A percentile compares a stretch with the other conserved stretches of the same genome.
Evolutionary conservation across 2,329 filamentous ascomycete genomes (phyloP).

Genomic region (Corinectria fuckeliana): DNA sequence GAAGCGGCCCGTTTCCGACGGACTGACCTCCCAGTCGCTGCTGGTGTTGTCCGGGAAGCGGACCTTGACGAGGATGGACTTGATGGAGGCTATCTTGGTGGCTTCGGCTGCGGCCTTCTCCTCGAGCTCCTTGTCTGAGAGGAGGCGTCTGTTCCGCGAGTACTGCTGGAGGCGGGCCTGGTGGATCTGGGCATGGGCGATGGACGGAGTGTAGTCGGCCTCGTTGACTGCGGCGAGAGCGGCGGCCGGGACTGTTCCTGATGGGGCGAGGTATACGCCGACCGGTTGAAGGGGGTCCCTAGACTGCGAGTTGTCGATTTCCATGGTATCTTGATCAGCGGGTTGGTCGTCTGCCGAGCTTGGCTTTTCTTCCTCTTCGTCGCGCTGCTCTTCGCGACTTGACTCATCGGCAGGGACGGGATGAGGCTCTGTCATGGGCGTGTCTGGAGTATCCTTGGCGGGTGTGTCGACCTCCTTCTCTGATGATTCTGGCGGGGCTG

Average conservation of each 20-base stretch:
- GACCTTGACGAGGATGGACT: slow-evolving; percentile 76
- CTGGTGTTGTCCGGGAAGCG: slow-evolving; percentile 88
- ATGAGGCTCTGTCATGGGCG: slow-evolving; percentile 32
- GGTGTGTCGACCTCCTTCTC: slow-evolving; percentile 18
- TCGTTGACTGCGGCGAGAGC: slow-evolving; percentile 72
- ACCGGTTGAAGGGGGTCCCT: slow-evolving; percentile 58
- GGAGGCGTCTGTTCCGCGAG: slow-evolving; percentile 76
- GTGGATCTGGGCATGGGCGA: slow-evolving; percentile 77
- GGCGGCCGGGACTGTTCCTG: slow-evolving; percentile 75
- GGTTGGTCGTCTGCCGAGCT: slow-evolving; percentile 27
- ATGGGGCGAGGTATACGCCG: slow-evolving; percentile 79
- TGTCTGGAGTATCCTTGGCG: slow-evolving; percentile 25
- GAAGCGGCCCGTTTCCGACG: slow-evolving; percentile 70
- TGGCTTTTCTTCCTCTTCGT: slow-evolving; percentile 9
- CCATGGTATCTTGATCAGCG: slow-evolving; percentile 25
- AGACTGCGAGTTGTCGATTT: slow-evolving; percentile 26
- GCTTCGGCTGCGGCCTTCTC: slow-evolving; percentile 70
- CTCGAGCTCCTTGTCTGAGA: slow-evolving; percentile 82
- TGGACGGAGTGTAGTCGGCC: slow-evolving; percentile 76
- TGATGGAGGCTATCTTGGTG: slow-evolving; percentile 69
- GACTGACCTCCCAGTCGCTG: slow-evolving; percentile 74
- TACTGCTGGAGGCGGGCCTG: slow-evolving; percentile 69
- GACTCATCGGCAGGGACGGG: slow-evolving; percentile 9
- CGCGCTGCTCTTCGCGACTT: slow-evolving; percentile 4
- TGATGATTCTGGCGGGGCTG: slow-evolving; percentile 9